A percentile compares a stretch with the other conserved stretches of the same genome.
phyloP scores from a whole-genome alignment of 108 stramenopile species.

The Cyclotella kingstonii region DNA sequence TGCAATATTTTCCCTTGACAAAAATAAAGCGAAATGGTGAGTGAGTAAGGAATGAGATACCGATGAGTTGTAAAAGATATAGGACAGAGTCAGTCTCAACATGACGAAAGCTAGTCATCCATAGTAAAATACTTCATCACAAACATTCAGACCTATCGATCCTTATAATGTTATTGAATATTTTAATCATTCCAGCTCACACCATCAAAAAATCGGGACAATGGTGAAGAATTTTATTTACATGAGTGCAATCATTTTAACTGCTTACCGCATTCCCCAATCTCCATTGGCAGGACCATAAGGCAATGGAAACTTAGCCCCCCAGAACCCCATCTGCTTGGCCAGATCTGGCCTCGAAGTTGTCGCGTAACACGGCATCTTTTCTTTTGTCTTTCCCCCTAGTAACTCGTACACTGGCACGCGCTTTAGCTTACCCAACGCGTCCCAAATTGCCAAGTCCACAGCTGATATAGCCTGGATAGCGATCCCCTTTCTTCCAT shows the following conservation, averaged over 20 bases:
- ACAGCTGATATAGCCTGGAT: constrained; percentile 61
- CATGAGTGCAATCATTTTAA: not conserved
- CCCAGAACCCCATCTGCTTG: constrained; percentile 60
- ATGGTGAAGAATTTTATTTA: not conserved
- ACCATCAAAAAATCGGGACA: not conserved
- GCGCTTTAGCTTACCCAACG: constrained; percentile 52
- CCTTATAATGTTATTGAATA: constrained; percentile 31
- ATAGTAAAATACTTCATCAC: constrained; percentile 23
- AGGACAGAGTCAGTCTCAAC: not conserved
- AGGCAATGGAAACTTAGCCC: constrained; percentile 65
- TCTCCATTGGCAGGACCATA: constrained; percentile 65
- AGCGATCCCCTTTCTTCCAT: constrained; percentile 63
- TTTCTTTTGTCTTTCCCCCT: constrained; percentile 67
- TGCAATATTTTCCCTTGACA: constrained; percentile 59
- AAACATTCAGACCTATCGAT: constrained; percentile 45
- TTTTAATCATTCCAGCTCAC: constrained; percentile 27
- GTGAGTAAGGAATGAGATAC: not conserved
- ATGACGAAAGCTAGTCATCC: constrained; percentile 19
- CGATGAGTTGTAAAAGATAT: not conserved
- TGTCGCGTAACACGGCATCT: constrained; percentile 66
- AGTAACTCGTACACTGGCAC: constrained; percentile 64
- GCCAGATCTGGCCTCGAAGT: constrained; percentile 62
- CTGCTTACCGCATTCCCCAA: constrained; percentile 49
- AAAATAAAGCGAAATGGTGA: no score
- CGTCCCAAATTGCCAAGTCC: constrained; percentile 72